Base-by-base conservation (phyloP, 1,284 basidiomycete species). In the Taiwanofungus camphoratus region DNA sequence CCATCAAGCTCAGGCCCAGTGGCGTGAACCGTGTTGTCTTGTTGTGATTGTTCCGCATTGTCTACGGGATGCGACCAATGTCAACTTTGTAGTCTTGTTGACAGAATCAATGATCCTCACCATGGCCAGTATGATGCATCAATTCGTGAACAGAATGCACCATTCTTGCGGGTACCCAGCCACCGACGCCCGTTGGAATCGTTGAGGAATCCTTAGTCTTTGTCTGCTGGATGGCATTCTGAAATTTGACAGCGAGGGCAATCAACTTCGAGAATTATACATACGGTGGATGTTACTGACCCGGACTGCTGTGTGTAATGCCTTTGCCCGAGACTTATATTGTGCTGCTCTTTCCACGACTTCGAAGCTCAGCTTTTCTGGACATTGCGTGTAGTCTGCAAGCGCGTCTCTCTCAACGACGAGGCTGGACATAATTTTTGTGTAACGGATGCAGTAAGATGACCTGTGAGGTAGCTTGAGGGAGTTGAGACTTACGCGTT, bases 311-410 rank as follows among this genome's bases (percentile, higher is more conserved):
- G 36, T 27, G 33, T 40, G 32, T 7, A 40, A 27, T 1, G 38
- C 39, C 38, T 39, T 19, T 13, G 43, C 43, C n/a, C 43, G 43
- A 21, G 37, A 40, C 22, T 31, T 45, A 16, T 45, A 45, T 2
- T 30, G 30, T 24, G 37, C 34, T 5, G 43, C 43, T 30, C 33
- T 35, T 24, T 37, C 39, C 18, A 45, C 43, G 11, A 36, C 18
- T 1, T 45, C 43, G 32, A 45, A 40, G 34, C 38, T 27, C 24
- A 45, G 36, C 31, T 22, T 45, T 20, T 45, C 38, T 3, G 43
- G 43, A 24, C 16, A 18, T 13, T 39, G 32, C 13, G 36, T 23
- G 26, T 35, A 36, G 15, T 45, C 43, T 1, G 31, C 21, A 12
- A 45, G 26, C 9, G 27, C 37, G n/a, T 45, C 38, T 19, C 43